Evolutionary conservation across 106 monocot genomes (phyloP).

Genomic region (Acanthochlamys bracteata): DNA sequence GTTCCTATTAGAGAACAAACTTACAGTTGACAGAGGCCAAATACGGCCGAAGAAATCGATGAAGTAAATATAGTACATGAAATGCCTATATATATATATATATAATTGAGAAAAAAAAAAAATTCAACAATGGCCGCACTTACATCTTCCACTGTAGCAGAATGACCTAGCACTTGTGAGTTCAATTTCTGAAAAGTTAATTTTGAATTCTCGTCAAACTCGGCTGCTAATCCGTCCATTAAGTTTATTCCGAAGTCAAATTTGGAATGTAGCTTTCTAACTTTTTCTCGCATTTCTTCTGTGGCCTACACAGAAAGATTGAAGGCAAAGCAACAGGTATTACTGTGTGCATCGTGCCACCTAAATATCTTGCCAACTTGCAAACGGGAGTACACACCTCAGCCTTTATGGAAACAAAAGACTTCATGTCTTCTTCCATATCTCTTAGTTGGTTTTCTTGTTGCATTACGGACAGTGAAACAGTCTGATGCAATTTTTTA

Average conservation of each 20-base stretch:
- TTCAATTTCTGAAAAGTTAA: slow-evolving; percentile 60
- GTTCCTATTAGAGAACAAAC: slow-evolving; percentile 2
- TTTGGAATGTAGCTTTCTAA: slow-evolving; percentile 63
- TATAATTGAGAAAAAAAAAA: background rate
- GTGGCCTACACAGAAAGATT: slow-evolving; percentile 41
- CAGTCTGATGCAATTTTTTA: slow-evolving; percentile 76
- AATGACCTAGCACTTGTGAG: slow-evolving; percentile 58
- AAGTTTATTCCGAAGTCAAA: slow-evolving; percentile 59
- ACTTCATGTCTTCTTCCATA: slow-evolving; percentile 95
- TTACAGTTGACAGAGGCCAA: slow-evolving; percentile 62
- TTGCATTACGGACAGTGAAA: slow-evolving; percentile 70
- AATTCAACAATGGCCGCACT: slow-evolving; percentile 9
- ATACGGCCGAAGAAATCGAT: slow-evolving; percentile 29
- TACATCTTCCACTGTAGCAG: slow-evolving; percentile 74
- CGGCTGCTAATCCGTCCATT: slow-evolving; percentile 64
- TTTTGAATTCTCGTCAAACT: slow-evolving; percentile 74
- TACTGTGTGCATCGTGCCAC: too few relatives aligned
- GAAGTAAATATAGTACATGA: too few relatives aligned
- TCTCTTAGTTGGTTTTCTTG: slow-evolving; percentile 89
- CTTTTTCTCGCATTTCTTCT: slow-evolving; percentile 46
- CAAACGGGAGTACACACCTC: slow-evolving; percentile 28
- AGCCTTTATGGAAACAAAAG: slow-evolving; percentile 77
- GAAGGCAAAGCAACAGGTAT: too few relatives aligned
- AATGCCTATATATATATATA: too few relatives aligned
- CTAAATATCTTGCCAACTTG: too few relatives aligned